A percentile compares a stretch with the other conserved stretches of the same genome.
Conservation (phyloP, 1,284 basidiomycete genomes). For the Cutaneotrichosporon mucoides region DNA sequence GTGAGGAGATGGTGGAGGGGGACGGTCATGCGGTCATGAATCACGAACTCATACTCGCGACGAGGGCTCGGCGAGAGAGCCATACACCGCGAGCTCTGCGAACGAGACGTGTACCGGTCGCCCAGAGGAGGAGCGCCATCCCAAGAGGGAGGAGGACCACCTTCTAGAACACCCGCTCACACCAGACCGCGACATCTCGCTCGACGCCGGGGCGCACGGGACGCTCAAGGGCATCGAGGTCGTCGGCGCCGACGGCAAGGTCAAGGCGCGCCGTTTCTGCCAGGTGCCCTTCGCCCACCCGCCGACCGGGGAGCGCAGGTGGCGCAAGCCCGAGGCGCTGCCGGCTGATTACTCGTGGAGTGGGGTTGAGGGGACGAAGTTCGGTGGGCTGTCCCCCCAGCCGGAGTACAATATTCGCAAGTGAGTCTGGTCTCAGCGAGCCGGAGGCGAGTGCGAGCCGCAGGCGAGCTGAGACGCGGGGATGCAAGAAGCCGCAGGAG, state of each 20-base stretch:
- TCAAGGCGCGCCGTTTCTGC: conserved; percentile 22
- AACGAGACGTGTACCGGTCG: too few species aligned
- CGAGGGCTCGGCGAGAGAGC: too few species aligned
- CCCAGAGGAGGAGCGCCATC: too few species aligned
- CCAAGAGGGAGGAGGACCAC: too few species aligned
- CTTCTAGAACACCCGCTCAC: conserved; percentile 2
- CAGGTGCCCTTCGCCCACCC: conserved; percentile 24
- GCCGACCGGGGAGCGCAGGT: conserved; percentile 20
- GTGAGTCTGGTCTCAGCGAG: too few species aligned
- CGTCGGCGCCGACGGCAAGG: conserved; percentile 16
- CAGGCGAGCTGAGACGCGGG: too few species aligned
- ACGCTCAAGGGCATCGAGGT: conserved; percentile 19
- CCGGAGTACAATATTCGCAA: conserved; percentile 21
- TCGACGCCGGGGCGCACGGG: conserved; percentile 22
- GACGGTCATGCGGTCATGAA: too few species aligned
- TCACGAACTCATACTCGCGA: too few species aligned
- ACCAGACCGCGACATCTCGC: conserved; percentile 18
- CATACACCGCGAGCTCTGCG: too few species aligned
- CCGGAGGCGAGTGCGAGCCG: too few species aligned
- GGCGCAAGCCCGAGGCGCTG: conserved; percentile 20
- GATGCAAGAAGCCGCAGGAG: too few species aligned
- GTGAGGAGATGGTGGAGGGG: too few species aligned
- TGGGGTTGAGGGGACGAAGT: conserved; percentile 16
- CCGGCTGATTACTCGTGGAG: conserved; percentile 17
- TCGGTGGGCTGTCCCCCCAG: conserved; percentile 22